A percentile compares a stretch with the other conserved stretches of the same genome.
Conservation (phyloP, 129 eudicot genomes). For the Cynara cardunculus region DNA sequence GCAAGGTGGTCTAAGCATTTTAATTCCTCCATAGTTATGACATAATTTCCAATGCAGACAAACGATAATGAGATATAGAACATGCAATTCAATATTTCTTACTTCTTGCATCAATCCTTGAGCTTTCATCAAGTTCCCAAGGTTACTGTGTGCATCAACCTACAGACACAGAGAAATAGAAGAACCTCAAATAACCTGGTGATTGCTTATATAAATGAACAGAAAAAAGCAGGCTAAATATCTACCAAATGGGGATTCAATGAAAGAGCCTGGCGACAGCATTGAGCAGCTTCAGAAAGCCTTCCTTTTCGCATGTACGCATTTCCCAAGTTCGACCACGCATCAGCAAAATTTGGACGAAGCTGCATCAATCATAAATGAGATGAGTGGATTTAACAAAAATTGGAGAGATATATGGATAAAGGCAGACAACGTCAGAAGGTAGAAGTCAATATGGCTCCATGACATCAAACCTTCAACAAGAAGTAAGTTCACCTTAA, state of each 20-base stretch:
- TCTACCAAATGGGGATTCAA: constrained; percentile 65
- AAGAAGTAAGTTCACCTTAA: too few relatives aligned
- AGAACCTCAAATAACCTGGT: constrained; percentile 6
- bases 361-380: constrained; percentile 37
- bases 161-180: not conserved
- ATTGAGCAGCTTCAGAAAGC: constrained; percentile 67
- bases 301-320: constrained; percentile 84
- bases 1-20: not conserved
- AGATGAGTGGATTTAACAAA: not conserved
- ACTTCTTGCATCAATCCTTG: constrained; percentile 77
- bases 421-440: not conserved
- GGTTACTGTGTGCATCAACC: constrained; percentile 86
- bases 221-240: not conserved
- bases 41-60: not conserved
- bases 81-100: not conserved
- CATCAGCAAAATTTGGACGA: constrained; percentile 84
- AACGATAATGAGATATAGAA: not conserved
- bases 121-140: constrained; percentile 82
- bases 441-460: not conserved
- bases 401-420: not conserved
- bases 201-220: not conserved
- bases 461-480: not conserved
- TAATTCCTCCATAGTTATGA: constrained; percentile 5
- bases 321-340: constrained; percentile 81
- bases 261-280: constrained; percentile 85